phyloP scores from a whole-genome alignment of 1,284 basidiomycete genomes.

The Kwoniella shivajii region DNA sequence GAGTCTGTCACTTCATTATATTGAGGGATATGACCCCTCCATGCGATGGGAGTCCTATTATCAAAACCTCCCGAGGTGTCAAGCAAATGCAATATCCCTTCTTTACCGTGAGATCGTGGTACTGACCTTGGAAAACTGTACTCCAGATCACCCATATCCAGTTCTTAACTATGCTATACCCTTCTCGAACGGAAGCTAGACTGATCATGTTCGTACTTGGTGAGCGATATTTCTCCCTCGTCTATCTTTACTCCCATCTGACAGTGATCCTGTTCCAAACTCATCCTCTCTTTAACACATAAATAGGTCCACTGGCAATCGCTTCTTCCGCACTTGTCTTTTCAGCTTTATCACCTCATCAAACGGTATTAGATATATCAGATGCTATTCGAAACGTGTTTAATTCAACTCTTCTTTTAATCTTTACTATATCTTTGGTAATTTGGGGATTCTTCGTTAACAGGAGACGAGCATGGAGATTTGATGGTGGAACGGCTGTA shows the following conservation, averaged over 20 bases:
- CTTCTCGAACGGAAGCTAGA: constrained; percentile 84
- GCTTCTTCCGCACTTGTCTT: constrained; percentile 83
- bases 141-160: constrained; percentile 92
- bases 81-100: too few species aligned
- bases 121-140: too few species aligned
- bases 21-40: background rate
- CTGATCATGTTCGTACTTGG: constrained; percentile 87
- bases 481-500: constrained; percentile 90
- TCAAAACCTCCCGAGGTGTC: too few species aligned
- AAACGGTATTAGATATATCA: constrained; percentile 63
- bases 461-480: constrained; percentile 87
- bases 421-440: constrained; percentile 86
- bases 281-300: constrained; percentile 2
- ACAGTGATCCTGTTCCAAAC: too few species aligned
- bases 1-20: constrained; percentile 23
- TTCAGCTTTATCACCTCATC: constrained; percentile 64
- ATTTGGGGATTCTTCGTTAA: constrained; percentile 95
- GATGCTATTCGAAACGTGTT: constrained; percentile 88
- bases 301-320: constrained; percentile 76
- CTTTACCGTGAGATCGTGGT: too few species aligned
- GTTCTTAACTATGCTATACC: constrained; percentile 93
- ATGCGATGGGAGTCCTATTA: too few species aligned
- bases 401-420: constrained; percentile 89
- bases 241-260: background rate
- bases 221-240: constrained; percentile 34